Evolutionary conservation across 169 alveolate genomes (phyloP).

Genomic region (Hammondia hammondi): DNA sequence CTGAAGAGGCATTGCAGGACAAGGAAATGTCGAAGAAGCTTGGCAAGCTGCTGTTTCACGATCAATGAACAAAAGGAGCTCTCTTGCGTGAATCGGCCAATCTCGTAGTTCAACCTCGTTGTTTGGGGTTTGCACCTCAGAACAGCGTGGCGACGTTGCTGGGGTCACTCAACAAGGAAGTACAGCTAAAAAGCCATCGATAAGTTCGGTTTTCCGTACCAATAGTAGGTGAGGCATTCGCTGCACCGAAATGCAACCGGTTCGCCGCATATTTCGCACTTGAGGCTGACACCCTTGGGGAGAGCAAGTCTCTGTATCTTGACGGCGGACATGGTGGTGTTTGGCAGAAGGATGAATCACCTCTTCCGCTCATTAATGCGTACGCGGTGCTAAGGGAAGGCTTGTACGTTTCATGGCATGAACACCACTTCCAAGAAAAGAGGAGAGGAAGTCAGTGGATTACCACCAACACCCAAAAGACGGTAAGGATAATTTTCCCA

Average conservation of each 20-base stretch:
- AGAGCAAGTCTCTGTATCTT: conserved; percentile 55
- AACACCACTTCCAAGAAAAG: too few relatives aligned
- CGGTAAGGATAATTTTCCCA: too few relatives aligned
- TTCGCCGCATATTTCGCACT: conserved; percentile 66
- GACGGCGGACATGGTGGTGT: conserved; percentile 18
- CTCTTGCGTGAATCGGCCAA: too few relatives aligned
- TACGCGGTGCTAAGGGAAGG: too few relatives aligned
- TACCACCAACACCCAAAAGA: too few relatives aligned
- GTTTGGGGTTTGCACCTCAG: background rate
- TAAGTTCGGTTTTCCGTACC: conserved; percentile 4
- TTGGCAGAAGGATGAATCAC: too few relatives aligned
- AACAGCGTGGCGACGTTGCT: background rate
- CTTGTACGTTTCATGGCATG: too few relatives aligned
- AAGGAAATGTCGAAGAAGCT: background rate
- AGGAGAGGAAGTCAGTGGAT: too few relatives aligned
- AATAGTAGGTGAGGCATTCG: conserved; percentile 52
- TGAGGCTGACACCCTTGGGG: conserved; percentile 55
- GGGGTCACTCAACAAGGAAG: background rate
- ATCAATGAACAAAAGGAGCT: background rate
- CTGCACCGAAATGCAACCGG: conserved; percentile 53
- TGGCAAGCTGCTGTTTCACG: background rate
- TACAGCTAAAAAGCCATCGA: background rate
- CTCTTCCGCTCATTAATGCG: too few relatives aligned
- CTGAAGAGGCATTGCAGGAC: conserved; percentile 12
- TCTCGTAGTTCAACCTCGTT: too few relatives aligned